phyloP scores from a whole-genome alignment of 345 rosid genomes.

The Anacardium occidentale region DNA sequence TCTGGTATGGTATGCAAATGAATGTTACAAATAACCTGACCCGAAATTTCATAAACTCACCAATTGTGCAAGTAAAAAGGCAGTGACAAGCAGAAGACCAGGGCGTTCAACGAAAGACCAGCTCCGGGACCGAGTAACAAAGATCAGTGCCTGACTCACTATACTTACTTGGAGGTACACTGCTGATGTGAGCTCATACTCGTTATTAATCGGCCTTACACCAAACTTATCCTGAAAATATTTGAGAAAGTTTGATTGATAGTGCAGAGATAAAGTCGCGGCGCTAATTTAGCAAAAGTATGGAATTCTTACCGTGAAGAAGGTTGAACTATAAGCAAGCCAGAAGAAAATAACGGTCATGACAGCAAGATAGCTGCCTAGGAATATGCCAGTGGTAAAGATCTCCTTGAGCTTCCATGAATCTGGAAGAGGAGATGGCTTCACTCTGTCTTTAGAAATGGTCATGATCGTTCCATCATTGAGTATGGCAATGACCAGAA shows the following conservation, averaged over 20 bases:
- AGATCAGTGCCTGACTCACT: constrained; percentile 92
- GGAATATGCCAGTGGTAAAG: constrained; percentile 78
- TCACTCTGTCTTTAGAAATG: constrained; percentile 76
- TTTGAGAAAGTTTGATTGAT: neutral
- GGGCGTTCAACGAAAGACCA: constrained; percentile 93
- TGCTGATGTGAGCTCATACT: constrained; percentile 68
- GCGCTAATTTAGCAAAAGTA: no score
- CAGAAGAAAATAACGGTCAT: constrained; percentile 92
- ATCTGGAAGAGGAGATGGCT: constrained; percentile 83
- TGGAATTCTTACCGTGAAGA: constrained; percentile 61
- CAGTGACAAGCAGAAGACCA: constrained; percentile 59
- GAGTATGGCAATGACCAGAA: constrained; percentile 77
- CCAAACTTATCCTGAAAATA: constrained; percentile 65
- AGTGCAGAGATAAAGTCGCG: neutral
- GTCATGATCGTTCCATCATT: constrained; percentile 93
- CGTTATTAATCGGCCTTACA: constrained; percentile 52
- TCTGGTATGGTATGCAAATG: neutral
- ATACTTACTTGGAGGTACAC: constrained; percentile 93
- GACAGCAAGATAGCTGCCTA: constrained; percentile 77
- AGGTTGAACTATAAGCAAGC: constrained; percentile 57
- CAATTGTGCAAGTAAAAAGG: constrained; percentile 75
- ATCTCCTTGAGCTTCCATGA: constrained; percentile 91
- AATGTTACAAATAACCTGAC: neutral
- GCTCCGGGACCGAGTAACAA: constrained; percentile 91
- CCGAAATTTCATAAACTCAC: constrained; percentile 35